Percentiles rank a stretch among this genome's conserved stretches.
These are phyloP conservation scores for Acacia pycnantha DNA, from an alignment of 331 rosid species.

Conservation along the genomic window DNA sequence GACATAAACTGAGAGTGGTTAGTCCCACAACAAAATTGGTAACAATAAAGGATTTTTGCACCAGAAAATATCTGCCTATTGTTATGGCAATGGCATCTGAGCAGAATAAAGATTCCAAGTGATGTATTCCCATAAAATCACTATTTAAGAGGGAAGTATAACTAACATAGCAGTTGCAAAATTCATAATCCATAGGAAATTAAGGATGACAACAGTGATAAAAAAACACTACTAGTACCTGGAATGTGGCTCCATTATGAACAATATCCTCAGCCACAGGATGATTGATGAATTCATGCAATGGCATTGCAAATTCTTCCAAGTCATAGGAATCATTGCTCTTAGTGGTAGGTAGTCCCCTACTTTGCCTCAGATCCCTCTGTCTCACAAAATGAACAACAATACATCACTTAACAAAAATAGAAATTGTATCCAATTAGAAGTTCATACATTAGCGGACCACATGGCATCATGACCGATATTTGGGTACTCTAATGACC, in stretches of 20 bases:
- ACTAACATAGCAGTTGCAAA: neutral
- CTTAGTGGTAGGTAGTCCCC: slow-evolving; percentile 29
- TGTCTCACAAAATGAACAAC: slow-evolving; percentile 32
- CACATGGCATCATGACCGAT: neutral
- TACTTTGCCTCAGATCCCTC: slow-evolving; percentile 64
- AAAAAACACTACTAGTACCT: slow-evolving; percentile 53
- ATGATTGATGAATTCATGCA: slow-evolving; percentile 68
- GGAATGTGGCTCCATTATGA: slow-evolving; percentile 97
- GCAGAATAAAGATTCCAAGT: neutral
- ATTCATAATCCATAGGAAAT: slow-evolving; percentile 9
- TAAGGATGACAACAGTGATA: slow-evolving; percentile 11
- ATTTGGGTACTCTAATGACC: neutral
- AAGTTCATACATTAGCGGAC: slow-evolving; percentile 6
- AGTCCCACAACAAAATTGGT: slow-evolving; percentile 16
- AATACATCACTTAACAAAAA: neutral
- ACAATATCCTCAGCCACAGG: slow-evolving; percentile 72
- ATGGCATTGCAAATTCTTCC: slow-evolving; percentile 82
- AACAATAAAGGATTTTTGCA: neutral
- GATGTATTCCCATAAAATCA: neutral
- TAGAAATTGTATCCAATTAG: neutral
- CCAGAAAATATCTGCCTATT: slow-evolving; percentile 3
- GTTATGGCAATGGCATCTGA: neutral
- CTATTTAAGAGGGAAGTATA: slow-evolving; percentile 4
- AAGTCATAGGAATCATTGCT: slow-evolving; percentile 59
- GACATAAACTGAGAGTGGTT: slow-evolving; percentile 8